A percentile compares a stretch with the other conserved stretches of the same genome.
These are phyloP conservation scores for Tolypocladium pustulatum DNA, from an alignment of 2,329 filamentous ascomycete species.

Conservation along the genomic window DNA sequence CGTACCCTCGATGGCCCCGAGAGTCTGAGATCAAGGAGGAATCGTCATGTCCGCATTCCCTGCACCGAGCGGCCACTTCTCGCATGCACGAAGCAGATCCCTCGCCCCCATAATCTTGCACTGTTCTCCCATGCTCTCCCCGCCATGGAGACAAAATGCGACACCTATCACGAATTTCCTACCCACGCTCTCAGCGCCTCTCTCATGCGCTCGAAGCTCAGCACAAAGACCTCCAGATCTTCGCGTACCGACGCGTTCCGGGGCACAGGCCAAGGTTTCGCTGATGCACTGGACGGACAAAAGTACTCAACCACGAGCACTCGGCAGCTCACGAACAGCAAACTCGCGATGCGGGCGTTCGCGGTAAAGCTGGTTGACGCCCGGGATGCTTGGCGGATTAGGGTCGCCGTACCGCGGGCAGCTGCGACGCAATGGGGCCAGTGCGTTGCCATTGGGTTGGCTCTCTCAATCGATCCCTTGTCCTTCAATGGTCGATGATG, in stretches of 20 bases:
- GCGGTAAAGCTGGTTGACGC: slow-evolving; percentile 5
- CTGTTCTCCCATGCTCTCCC: slow-evolving; percentile 2
- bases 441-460: slow-evolving; percentile 4
- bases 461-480: slow-evolving; percentile 1
- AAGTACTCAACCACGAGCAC: slow-evolving; percentile 12
- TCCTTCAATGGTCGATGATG: slow-evolving; percentile 9
- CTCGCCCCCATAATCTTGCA: slow-evolving; percentile 8
- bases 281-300: slow-evolving; percentile 1
- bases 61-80: slow-evolving; percentile 6
- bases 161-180: slow-evolving; percentile 12
- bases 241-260: slow-evolving; percentile 8
- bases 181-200: slow-evolving; percentile 7
- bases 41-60: background rate
- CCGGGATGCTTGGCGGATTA: slow-evolving; percentile 10
- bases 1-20: background rate
- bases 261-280: background rate
- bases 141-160: slow-evolving; percentile 8
- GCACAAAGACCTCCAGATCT: slow-evolving; percentile 11
- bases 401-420: slow-evolving; percentile 7
- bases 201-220: slow-evolving; percentile 7
- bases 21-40: background rate
- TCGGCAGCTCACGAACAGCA: slow-evolving; percentile 8
- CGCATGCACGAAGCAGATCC: slow-evolving; percentile 9
- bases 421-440: slow-evolving; percentile 14
- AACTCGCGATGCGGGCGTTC: slow-evolving; percentile 9